Base-by-base conservation (phyloP, 2,329 filamentous ascomycete genomes). In the Aspergillus clavatus region DNA sequence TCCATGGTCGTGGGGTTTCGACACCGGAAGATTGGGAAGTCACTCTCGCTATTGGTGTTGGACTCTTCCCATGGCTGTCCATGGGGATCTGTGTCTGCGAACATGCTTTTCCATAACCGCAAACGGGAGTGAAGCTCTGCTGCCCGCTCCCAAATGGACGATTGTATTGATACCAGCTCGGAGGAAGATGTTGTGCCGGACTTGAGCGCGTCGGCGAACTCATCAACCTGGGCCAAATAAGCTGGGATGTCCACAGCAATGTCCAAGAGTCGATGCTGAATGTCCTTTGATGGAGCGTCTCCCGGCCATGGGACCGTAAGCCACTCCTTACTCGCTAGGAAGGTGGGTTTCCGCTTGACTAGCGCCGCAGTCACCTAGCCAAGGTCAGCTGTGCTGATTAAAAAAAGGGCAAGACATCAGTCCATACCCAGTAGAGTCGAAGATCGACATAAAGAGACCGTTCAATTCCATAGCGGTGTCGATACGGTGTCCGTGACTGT, bases 391-490 rank as follows among this genome's bases (percentile, higher is more conserved):
- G 10, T 7, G 21, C 5, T 3, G 26, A 11, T 10, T 4, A n/a
- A 12, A 5, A 18, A 5, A 12, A 22, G 2, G 4, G 4, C 3
- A 19, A 12, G 7, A 39, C n/a, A n/a, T n/a, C n/a, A n/a, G n/a
- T n/a, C n/a, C 53, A 14, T 48, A 60, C 58, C 58, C 58, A 60
- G 35, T 60, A 60, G 10, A 59, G 45, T 14, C 58, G 55, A n/a
- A 60, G 50, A 39, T 60, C 58, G 10, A 60, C 54, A 37, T 47
- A 60, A 8, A 60, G 35, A 3, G 58, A 60, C 29, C 55, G 51
- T 16, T 60, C 58, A 11, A 60, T 45, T 1, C 58, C 57, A 36
- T 51, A 48, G 2, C 56, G 51, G 42, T 60, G 58, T 7, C 58
- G 54, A 31, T 57, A 60, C 3, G 58, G 51, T 7, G 58, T 56